These are phyloP conservation scores for Pterocarpus santalinus DNA, from an alignment of 306 rosid genomes.

Conservation along the genomic window DNA sequence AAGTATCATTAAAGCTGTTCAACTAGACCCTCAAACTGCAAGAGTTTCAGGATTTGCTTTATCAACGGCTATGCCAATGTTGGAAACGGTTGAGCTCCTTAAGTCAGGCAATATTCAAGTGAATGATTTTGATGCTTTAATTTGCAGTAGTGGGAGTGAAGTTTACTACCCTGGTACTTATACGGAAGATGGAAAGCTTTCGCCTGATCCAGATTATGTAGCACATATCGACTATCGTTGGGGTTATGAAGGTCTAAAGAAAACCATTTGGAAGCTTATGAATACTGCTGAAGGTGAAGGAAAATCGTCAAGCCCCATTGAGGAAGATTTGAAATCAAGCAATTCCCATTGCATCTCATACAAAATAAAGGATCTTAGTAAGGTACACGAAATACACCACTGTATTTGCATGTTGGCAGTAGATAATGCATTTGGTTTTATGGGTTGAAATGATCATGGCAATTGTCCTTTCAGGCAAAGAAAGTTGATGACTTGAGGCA, in stretches of 20 bases:
- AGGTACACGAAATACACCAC: slow-evolving; percentile 39
- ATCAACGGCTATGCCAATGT: slow-evolving; percentile 51
- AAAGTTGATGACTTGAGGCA: slow-evolving; percentile 54
- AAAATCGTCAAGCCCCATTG: slow-evolving; percentile 33
- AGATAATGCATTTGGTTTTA: not conserved
- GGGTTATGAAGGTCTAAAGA: slow-evolving; percentile 49
- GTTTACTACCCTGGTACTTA: slow-evolving; percentile 46
- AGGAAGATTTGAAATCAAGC: slow-evolving; percentile 46
- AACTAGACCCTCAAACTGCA: slow-evolving; percentile 48
- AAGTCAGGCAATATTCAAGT: slow-evolving; percentile 42
- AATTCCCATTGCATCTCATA: slow-evolving; percentile 53
- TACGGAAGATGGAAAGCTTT: slow-evolving; percentile 45
- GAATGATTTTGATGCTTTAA: slow-evolving; percentile 50
- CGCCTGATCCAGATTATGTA: slow-evolving; percentile 46
- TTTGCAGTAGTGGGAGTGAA: slow-evolving; percentile 55
- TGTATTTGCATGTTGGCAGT: not conserved
- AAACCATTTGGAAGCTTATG: slow-evolving; percentile 49
- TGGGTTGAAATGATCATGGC: slow-evolving; percentile 16
- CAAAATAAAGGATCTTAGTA: slow-evolving; percentile 42
- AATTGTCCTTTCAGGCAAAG: slow-evolving; percentile 43
- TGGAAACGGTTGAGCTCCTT: slow-evolving; percentile 36
- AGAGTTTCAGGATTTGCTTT: slow-evolving; percentile 50
- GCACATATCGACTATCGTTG: slow-evolving; percentile 51
- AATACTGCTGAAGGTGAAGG: slow-evolving; percentile 33
- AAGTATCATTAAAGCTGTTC: slow-evolving; percentile 47